Evolutionary conservation across 768 basidiomycete species (phyloP).

Genomic region (Solioccasus polychromus): DNA sequence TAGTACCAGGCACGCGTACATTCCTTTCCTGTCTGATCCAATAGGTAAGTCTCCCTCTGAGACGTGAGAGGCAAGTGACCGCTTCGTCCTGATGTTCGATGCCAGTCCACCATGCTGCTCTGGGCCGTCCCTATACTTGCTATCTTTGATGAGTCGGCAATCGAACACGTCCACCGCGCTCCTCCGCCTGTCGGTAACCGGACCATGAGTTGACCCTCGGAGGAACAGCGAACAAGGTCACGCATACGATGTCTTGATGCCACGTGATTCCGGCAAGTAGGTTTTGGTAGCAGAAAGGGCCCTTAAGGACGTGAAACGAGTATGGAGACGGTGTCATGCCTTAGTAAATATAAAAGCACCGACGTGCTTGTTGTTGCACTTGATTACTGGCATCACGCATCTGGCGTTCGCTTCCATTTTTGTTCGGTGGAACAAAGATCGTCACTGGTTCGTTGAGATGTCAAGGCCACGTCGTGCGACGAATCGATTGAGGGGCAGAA

Average conservation of each 20-base stretch:
- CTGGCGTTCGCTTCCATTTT: constrained; percentile 23
- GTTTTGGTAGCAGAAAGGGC: constrained; percentile 21
- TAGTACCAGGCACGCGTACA: constrained; percentile 15
- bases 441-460: constrained; percentile 10
- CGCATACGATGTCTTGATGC: constrained; percentile 1
- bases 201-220: constrained; percentile 10
- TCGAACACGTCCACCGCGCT: constrained; percentile 4
- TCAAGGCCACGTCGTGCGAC: constrained; percentile 11
- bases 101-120: constrained; percentile 5
- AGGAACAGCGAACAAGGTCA: constrained; percentile 1
- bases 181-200: constrained; percentile 14
- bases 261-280: constrained; percentile 30
- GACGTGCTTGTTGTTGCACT: constrained; percentile 10
- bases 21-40: constrained; percentile 9
- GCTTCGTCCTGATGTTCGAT: constrained; percentile 5
- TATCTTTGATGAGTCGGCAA: constrained; percentile 11
- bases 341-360: constrained; percentile 11
- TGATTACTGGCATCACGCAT: constrained; percentile 6
- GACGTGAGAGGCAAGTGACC: constrained; percentile 15
- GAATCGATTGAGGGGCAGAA: constrained; percentile 1
- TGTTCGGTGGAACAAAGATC: constrained; percentile 17
- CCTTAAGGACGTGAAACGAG: constrained; percentile 21
- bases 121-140: constrained; percentile 13
- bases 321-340: constrained; percentile 24
- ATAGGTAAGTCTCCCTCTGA: constrained; percentile 3